phyloP scores from a whole-genome alignment of 2,329 filamentous ascomycete species.

The Tolypocladium pustulatum region DNA sequence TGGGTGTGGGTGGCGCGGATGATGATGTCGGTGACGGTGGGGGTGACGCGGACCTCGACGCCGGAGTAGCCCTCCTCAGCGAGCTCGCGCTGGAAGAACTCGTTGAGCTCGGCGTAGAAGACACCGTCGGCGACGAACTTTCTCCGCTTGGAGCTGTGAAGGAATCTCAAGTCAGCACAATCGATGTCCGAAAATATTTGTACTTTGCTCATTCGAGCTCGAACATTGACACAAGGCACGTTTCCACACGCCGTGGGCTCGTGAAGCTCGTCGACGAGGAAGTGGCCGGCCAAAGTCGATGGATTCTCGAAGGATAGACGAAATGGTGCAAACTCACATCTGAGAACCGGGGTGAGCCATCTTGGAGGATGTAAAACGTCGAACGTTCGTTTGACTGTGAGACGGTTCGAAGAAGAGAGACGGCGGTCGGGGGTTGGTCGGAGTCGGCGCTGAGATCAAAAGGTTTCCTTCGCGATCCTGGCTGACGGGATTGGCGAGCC shows the following conservation, averaged over 20 bases:
- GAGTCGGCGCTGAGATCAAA: slow-evolving; percentile 3
- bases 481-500: slow-evolving; percentile 2
- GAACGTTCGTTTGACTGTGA: slow-evolving; percentile 15
- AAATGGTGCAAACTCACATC: slow-evolving; percentile 40
- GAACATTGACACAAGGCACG: not conserved
- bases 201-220: not conserved
- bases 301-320: not conserved
- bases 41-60: slow-evolving; percentile 99
- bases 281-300: not conserved
- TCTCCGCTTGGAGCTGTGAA: slow-evolving; percentile 72
- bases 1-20: slow-evolving; percentile 99
- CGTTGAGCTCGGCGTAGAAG: slow-evolving; percentile 99
- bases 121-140: slow-evolving; percentile 98
- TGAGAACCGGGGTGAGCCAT: slow-evolving; percentile 53
- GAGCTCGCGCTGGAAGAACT: slow-evolving; percentile 99
- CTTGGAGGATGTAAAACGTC: slow-evolving; percentile 26
- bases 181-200: not conserved
- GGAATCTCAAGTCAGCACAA: slow-evolving; percentile 3
- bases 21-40: slow-evolving; percentile 99
- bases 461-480: slow-evolving; percentile 5
- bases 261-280: not conserved
- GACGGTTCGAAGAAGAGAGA: slow-evolving; percentile 10
- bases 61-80: slow-evolving; percentile 99
- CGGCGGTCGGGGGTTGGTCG: not conserved
- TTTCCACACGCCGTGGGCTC: not conserved